phyloP scores from a whole-genome alignment of 2,329 filamentous ascomycete genomes.

The Chalara sp. region DNA sequence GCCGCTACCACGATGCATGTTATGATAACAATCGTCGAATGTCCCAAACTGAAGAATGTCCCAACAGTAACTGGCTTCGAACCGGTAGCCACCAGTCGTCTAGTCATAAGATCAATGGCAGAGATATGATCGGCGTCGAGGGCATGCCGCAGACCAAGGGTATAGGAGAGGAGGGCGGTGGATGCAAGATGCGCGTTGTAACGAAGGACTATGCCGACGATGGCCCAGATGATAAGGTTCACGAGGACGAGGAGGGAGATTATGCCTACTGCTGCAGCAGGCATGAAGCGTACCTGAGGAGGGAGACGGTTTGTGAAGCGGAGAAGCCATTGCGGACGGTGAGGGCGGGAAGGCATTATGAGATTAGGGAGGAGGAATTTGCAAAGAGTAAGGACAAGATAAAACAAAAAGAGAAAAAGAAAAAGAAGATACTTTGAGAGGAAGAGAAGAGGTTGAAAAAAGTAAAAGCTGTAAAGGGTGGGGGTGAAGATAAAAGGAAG shows the following conservation, averaged over 20 bases:
- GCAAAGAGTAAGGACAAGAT: too few species aligned
- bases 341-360: not conserved
- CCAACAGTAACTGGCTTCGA: conserved; percentile 86
- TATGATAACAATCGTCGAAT: conserved; percentile 86
- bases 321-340: not conserved
- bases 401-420: too few species aligned
- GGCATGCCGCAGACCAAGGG: conserved; percentile 86
- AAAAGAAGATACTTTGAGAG: too few species aligned
- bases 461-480: too few species aligned
- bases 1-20: conserved; percentile 90
- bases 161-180: conserved; percentile 78
- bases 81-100: conserved; percentile 77
- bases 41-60: conserved; percentile 88
- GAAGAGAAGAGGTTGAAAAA: too few species aligned
- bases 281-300: conserved; percentile 5
- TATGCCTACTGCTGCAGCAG: conserved; percentile 28
- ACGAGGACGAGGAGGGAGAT: conserved; percentile 44
- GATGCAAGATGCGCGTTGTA: conserved; percentile 59
- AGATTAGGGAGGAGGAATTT: not conserved
- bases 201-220: conserved; percentile 43
- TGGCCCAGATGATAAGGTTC: conserved; percentile 52
- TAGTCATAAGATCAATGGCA: conserved; percentile 92
- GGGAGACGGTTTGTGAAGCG: not conserved
- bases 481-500: too few species aligned
- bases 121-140: conserved; percentile 88